These are phyloP conservation scores for Aspergillus sp. DNA, from an alignment of 2,329 filamentous ascomycete genomes.

Conservation along the genomic window DNA sequence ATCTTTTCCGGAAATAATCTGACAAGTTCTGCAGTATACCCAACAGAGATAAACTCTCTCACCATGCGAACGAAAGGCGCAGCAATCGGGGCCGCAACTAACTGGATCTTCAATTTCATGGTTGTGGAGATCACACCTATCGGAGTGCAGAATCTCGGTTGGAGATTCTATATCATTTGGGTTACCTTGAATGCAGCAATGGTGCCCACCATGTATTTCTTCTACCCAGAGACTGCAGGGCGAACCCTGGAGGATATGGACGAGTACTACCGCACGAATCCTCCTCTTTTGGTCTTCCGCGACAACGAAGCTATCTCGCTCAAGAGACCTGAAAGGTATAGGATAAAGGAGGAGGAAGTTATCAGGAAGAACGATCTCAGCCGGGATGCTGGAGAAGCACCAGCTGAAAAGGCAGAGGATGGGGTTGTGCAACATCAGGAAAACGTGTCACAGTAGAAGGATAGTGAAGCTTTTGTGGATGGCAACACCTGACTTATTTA, in stretches of 20 bases:
- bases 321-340: constrained; percentile 6
- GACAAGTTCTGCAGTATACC: constrained; percentile 21
- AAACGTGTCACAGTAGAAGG: background rate
- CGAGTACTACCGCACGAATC: constrained; percentile 27
- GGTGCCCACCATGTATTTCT: constrained; percentile 30
- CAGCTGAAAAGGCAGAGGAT: background rate
- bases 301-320: constrained; percentile 6
- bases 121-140: constrained; percentile 34
- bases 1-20: background rate
- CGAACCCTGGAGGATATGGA: constrained; percentile 34
- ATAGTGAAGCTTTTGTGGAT: no score
- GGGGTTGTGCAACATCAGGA: background rate
- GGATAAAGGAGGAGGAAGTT: constrained; percentile 3
- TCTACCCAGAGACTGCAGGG: constrained; percentile 34
- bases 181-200: constrained; percentile 26
- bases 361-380: constrained; percentile 1
- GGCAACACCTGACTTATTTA: no score
- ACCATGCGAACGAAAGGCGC: constrained; percentile 36
- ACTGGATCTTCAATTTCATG: constrained; percentile 35
- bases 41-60: constrained; percentile 36
- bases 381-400: background rate
- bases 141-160: constrained; percentile 32
- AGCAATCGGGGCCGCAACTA: constrained; percentile 30
- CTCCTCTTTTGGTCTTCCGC: constrained; percentile 4
- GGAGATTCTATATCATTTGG: constrained; percentile 33